Evolutionary conservation across 208 protist genomes (phyloP).

Genomic region (Crithidia thermophila): DNA sequence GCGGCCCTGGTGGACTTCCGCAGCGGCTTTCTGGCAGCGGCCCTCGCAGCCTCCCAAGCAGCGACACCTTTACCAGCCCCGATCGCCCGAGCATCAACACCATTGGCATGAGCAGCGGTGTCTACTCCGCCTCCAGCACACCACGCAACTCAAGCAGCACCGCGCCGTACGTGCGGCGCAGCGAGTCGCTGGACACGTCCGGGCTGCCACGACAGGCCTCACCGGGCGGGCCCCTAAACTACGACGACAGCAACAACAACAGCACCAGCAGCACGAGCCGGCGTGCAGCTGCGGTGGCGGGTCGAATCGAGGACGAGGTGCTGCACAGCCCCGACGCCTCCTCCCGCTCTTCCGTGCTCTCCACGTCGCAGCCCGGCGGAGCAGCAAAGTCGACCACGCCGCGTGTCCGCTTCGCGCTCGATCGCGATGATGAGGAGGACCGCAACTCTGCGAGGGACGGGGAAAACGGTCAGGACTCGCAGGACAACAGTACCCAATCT

Average conservation of each 20-base stretch:
- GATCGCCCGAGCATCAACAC: neutral
- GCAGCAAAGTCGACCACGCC: neutral
- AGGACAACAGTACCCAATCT: neutral
- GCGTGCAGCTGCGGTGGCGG: neutral
- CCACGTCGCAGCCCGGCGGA: neutral
- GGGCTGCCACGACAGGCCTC: slow-evolving; percentile 1
- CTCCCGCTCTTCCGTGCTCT: neutral
- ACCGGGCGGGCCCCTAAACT: neutral
- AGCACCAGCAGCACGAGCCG: too few relatives aligned
- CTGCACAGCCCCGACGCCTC: slow-evolving; percentile 6
- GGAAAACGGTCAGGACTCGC: neutral
- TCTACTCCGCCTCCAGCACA: slow-evolving; percentile 1
- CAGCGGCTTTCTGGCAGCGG: too few relatives aligned
- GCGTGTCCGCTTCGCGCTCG: slow-evolving; percentile 6
- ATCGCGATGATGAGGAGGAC: neutral
- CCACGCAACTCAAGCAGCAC: slow-evolving; percentile 30
- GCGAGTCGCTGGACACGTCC: slow-evolving; percentile 17
- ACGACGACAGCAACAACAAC: neutral
- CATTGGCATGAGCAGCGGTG: neutral
- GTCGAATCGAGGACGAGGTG: neutral
- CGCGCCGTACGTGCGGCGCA: slow-evolving; percentile 37
- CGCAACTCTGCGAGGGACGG: neutral
- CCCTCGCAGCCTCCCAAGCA: slow-evolving; percentile 1
- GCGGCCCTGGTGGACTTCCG: too few relatives aligned
- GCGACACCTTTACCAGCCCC: neutral